A percentile compares a stretch with the other conserved stretches of the same genome.
phyloP scores from a whole-genome alignment of 306 rosid genomes.

The Glycine soja region DNA sequence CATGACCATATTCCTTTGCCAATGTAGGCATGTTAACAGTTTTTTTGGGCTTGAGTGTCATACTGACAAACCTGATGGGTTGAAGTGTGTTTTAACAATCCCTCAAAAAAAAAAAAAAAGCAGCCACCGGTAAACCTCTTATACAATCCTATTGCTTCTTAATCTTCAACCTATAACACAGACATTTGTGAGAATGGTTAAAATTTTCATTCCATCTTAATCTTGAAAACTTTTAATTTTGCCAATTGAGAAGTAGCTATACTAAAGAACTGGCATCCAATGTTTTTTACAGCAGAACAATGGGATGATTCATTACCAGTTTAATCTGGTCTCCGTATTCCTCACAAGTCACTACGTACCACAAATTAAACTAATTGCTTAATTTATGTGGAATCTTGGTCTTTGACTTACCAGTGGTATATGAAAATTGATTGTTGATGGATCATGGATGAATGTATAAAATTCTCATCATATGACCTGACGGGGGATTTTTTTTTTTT shows the following conservation, averaged over 20 bases:
- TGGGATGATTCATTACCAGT: neutral
- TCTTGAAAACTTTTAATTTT: neutral
- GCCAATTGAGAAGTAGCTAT: neutral
- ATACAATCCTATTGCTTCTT: too few relatives aligned
- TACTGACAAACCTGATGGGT: neutral
- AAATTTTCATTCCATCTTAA: neutral
- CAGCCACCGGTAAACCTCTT: too few relatives aligned
- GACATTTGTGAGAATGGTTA: too few relatives aligned
- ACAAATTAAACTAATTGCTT: neutral
- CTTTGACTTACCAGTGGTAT: neutral
- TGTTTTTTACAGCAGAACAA: neutral
- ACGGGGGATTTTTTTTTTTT: neutral
- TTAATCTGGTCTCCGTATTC: neutral
- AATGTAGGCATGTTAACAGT: neutral
- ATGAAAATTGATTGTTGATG: conserved; percentile 25
- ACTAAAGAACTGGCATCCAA: neutral
- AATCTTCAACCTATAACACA: too few relatives aligned
- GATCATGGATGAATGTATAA: neutral
- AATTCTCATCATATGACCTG: neutral
- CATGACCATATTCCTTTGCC: neutral
- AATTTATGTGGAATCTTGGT: neutral
- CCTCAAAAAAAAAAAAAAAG: too few relatives aligned
- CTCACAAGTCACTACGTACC: neutral
- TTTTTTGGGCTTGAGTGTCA: neutral
- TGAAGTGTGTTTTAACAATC: neutral